A percentile compares a stretch with the other conserved stretches of the same genome.
Evolutionary conservation across 352 stramenopile genomes (phyloP).

Genomic region (Bremia lactucae): DNA sequence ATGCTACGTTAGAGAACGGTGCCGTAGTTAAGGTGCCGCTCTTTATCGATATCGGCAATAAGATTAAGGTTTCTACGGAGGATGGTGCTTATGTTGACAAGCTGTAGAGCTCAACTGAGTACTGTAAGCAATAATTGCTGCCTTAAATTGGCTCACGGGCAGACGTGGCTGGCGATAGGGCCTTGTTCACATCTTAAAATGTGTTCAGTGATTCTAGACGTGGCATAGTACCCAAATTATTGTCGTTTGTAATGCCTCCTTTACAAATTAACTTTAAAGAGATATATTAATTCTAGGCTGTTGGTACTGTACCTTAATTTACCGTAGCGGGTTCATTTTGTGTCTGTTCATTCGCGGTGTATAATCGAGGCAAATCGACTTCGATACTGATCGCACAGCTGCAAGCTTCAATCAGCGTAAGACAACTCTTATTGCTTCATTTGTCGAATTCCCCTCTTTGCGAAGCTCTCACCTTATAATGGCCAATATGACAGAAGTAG

Average conservation of each 20-base stretch:
- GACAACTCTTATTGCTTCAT: conserved; percentile 13
- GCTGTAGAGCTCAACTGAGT: conserved; percentile 18
- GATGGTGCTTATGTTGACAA: conserved; percentile 76
- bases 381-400: not conserved
- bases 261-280: too few species aligned
- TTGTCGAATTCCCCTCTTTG: conserved; percentile 3
- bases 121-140: not conserved
- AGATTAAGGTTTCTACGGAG: conserved; percentile 62
- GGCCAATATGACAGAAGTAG: conserved; percentile 11
- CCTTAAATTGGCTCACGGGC: not conserved
- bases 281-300: too few species aligned
- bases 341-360: not conserved
- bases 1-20: conserved; percentile 72
- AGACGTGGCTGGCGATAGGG: too few species aligned
- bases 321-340: not conserved
- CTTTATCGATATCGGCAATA: conserved; percentile 71
- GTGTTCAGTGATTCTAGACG: too few species aligned
- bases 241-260: too few species aligned
- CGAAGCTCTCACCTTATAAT: conserved; percentile 1
- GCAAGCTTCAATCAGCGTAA: not conserved
- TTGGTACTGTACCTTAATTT: too few species aligned
- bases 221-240: too few species aligned
- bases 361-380: conserved; percentile 1
- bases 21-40: conserved; percentile 73
- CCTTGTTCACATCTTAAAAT: too few species aligned